Conservation (phyloP, 192 early-diverging fungal species). For the Coemansia sp. region DNA sequence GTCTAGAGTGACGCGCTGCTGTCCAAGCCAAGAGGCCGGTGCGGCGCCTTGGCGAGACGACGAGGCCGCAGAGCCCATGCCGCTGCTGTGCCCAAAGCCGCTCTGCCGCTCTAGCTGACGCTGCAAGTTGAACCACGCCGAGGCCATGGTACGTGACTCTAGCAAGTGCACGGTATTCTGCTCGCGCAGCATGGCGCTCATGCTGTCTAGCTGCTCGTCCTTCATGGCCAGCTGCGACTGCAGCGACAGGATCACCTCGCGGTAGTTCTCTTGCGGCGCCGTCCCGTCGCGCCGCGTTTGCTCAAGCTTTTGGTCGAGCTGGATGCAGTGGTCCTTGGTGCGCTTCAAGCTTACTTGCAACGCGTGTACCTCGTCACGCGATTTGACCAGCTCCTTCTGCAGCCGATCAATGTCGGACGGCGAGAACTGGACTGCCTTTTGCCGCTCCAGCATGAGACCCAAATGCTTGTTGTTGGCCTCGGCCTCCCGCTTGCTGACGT, state of each 20-base stretch:
- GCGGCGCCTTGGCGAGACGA: slow-evolving; percentile 35
- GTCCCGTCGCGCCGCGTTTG: slow-evolving; percentile 16
- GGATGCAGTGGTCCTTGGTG: slow-evolving; percentile 50
- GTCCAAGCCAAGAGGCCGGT: slow-evolving; percentile 72
- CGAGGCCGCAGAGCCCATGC: slow-evolving; percentile 31
- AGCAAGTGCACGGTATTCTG: slow-evolving; percentile 58
- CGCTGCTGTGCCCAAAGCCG: slow-evolving; percentile 53
- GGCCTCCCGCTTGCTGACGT: slow-evolving; percentile 32
- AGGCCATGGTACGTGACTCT: slow-evolving; percentile 81
- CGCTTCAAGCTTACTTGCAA: slow-evolving; percentile 46
- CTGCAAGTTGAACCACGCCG: slow-evolving; percentile 71
- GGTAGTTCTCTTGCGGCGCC: slow-evolving; percentile 45
- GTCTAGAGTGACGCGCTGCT: slow-evolving; percentile 67
- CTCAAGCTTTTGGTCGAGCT: slow-evolving; percentile 36
- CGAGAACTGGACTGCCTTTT: slow-evolving; percentile 29
- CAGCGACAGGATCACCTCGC: slow-evolving; percentile 62
- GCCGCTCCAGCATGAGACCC: slow-evolving; percentile 29
- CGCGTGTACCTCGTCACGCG: slow-evolving; percentile 45
- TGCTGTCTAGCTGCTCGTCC: slow-evolving; percentile 64
- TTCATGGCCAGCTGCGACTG: slow-evolving; percentile 49
- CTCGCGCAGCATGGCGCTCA: slow-evolving; percentile 69
- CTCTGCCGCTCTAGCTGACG: slow-evolving; percentile 56
- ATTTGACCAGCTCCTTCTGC: slow-evolving; percentile 50
- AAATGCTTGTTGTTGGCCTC: slow-evolving; percentile 33
- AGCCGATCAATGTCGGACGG: slow-evolving; percentile 44